Evolutionary conservation across 2,329 filamentous ascomycete species (phyloP).

Genomic region (Fusarium odoratissimum): DNA sequence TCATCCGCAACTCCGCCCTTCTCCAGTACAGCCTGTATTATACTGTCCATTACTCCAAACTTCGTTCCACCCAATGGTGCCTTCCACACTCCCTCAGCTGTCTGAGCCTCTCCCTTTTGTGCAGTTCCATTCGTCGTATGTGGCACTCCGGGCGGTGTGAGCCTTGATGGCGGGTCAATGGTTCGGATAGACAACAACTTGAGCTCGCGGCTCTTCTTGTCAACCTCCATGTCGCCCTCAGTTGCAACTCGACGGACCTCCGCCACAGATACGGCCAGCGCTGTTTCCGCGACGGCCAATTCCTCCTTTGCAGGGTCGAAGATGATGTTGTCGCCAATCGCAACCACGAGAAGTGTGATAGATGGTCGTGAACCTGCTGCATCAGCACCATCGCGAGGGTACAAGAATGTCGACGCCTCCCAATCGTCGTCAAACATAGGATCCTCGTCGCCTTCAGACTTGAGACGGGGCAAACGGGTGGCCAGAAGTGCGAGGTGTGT

Average conservation of each 20-base stretch:
- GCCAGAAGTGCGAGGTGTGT: constrained; percentile 93
- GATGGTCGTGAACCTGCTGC: constrained; percentile 71
- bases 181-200: constrained; percentile 76
- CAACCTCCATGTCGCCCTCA: constrained; percentile 55
- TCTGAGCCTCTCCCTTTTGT: constrained; percentile 61
- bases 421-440: constrained; percentile 99
- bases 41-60: constrained; percentile 75
- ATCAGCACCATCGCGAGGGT: constrained; percentile 62
- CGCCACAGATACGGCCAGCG: constrained; percentile 85
- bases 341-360: constrained; percentile 89
- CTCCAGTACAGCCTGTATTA: constrained; percentile 81
- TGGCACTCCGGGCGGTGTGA: constrained; percentile 77
- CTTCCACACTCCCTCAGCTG: constrained; percentile 83
- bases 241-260: constrained; percentile 51
- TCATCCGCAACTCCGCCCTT: constrained; percentile 86
- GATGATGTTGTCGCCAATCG: constrained; percentile 87
- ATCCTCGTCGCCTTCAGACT: constrained; percentile 93
- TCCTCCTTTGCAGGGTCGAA: constrained; percentile 95
- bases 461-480: constrained; percentile 84
- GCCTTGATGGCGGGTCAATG: constrained; percentile 77
- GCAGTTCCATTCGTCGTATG: constrained; percentile 65
- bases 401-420: constrained; percentile 84
- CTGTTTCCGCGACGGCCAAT: constrained; percentile 89
- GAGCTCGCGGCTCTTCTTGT: constrained; percentile 58
- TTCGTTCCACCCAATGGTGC: constrained; percentile 86